Base-by-base conservation (phyloP, 495 filamentous ascomycete genomes). In the Collariella sp. region DNA sequence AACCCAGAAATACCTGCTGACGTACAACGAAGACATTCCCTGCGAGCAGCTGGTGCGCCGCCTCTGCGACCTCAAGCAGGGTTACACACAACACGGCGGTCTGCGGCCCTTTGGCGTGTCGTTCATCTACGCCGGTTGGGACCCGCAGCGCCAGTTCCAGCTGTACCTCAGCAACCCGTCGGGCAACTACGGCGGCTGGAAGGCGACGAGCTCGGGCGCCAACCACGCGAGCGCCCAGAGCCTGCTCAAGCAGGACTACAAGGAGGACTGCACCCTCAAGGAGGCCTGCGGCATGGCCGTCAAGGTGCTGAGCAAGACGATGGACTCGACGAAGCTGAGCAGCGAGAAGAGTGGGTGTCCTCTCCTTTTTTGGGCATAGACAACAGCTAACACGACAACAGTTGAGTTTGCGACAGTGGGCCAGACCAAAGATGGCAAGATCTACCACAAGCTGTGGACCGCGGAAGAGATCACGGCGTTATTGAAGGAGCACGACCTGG, bases 131-230 rank as follows among this genome's bases (percentile, higher is more conserved):
- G 93, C 93, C 46, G 93, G 93, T 54, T 99, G 88, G 77, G 93
- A 99, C 65, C 84, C 86, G 41, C 87, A 91, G 67, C 82, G 89
- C 55, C 85, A 97, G 67, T 99, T 99, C 79, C 93, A 99, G 76
- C 79, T 99, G 54, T 99, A 99, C 78, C 89, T 96, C 70, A 96
- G 90, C 79, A 99, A 99, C 72, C 93, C 93, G n/a, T 94, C 87
- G 63, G 93, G 93, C 56, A 99, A 99, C 74, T 99, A 99, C 66
- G 93, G 93, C 48, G 93, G 93, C 44, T 99, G 93, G 93, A 97
- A 97, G 74, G 93, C 93, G 13, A 99, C 93, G 51, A 95, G 89
- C 60, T 88, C 95, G 20, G 93, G 93, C 33, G 93, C 94, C 56
- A 97, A 97, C 79, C 96, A 97, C 68, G 93, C 94, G 45, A 94